These are phyloP conservation scores for Aciculosporium take DNA, from an alignment of 2,329 filamentous ascomycete genomes.

Conservation along the genomic window DNA sequence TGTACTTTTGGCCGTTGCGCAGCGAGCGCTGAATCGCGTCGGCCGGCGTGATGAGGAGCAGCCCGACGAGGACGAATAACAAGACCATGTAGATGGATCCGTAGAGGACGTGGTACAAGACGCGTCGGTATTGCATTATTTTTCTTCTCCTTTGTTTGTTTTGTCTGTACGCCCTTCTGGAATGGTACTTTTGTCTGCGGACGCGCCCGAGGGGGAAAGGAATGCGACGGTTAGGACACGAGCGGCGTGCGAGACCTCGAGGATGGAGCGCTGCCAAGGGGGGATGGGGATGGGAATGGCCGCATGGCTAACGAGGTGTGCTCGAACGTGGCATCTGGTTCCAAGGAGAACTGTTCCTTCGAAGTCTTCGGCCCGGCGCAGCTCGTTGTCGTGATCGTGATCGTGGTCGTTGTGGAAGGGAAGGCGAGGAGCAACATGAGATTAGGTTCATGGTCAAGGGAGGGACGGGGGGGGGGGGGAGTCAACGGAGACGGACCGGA, in stretches of 20 bases:
- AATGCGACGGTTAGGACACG: not conserved
- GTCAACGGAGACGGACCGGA: too few relatives aligned
- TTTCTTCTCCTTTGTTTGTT: not conserved
- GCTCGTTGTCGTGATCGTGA: too few relatives aligned
- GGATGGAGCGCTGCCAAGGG: slow-evolving; percentile 5
- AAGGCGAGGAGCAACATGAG: too few relatives aligned
- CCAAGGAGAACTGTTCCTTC: not conserved
- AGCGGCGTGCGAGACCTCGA: not conserved
- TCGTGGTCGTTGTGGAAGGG: too few relatives aligned
- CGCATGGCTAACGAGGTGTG: slow-evolving; percentile 16
- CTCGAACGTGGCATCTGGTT: not conserved
- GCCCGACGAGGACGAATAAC: slow-evolving; percentile 54
- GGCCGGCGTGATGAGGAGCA: slow-evolving; percentile 67
- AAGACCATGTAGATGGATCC: slow-evolving; percentile 63
- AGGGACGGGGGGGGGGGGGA: too few relatives aligned
- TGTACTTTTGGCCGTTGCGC: slow-evolving; percentile 51
- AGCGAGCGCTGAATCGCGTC: slow-evolving; percentile 71
- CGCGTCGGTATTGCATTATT: slow-evolving; percentile 18
- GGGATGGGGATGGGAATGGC: slow-evolving; percentile 4
- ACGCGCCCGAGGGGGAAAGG: too few relatives aligned
- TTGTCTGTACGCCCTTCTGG: too few relatives aligned
- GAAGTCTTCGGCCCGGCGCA: too few relatives aligned
- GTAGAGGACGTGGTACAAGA: slow-evolving; percentile 70
- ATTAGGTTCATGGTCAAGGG: too few relatives aligned
- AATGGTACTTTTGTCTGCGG: too few relatives aligned